These are phyloP conservation scores for Durusdinium trenchii DNA, from an alignment of 73 alveolate genomes.

Conservation along the genomic window DNA sequence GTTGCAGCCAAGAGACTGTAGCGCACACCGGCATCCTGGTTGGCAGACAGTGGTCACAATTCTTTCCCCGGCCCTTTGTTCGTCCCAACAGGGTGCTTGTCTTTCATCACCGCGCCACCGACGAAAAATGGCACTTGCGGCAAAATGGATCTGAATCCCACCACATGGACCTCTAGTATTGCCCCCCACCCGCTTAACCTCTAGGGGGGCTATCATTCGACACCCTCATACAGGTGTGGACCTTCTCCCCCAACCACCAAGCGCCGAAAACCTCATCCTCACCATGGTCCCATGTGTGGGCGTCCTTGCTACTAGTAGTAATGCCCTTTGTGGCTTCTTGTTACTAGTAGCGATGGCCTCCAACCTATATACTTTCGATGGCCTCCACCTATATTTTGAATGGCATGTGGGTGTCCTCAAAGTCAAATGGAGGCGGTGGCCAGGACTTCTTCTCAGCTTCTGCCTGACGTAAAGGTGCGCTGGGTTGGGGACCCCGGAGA, in stretches of 20 bases:
- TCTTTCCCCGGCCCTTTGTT: background rate
- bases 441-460: background rate
- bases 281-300: too few species aligned
- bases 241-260: too few species aligned
- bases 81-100: too few species aligned
- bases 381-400: background rate
- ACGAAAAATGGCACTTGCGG: too few species aligned
- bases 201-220: too few species aligned
- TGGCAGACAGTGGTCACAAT: background rate
- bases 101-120: too few species aligned
- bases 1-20: background rate
- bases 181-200: too few species aligned
- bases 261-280: too few species aligned
- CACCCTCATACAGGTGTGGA: too few species aligned
- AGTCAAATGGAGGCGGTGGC: conserved; percentile 89
- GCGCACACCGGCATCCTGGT: background rate
- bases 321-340: background rate
- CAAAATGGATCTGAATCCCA: too few species aligned
- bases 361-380: background rate
- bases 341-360: background rate
- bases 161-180: too few species aligned
- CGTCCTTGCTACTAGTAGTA: too few species aligned
- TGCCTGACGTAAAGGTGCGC: background rate
- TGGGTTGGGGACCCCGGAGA: background rate
- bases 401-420: conserved; percentile 1